Conservation (phyloP, 2,329 filamentous ascomycete species). For the Botrytis porri region DNA sequence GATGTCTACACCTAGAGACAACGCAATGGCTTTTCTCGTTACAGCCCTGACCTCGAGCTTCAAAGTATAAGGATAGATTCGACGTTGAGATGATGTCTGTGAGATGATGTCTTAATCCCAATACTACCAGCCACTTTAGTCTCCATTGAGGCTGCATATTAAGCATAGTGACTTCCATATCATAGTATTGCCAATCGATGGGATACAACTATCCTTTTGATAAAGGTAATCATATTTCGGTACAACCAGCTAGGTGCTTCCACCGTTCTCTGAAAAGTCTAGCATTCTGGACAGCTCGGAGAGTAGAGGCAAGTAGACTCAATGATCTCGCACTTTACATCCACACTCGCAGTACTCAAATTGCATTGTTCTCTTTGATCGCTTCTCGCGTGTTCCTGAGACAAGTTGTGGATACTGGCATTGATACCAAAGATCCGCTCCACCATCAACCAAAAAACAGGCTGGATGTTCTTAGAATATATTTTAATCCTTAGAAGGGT, state of each 20-base stretch:
- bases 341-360: not conserved
- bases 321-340: not conserved
- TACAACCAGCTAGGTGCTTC: not conserved
- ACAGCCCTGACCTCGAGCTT: too few relatives aligned
- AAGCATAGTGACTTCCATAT: too few relatives aligned
- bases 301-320: not conserved
- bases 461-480: not conserved
- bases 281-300: not conserved
- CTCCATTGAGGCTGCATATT: not conserved
- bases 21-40: not conserved
- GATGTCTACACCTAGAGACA: not conserved
- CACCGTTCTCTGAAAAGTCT: not conserved
- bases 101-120: not conserved
- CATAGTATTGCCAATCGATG: not conserved
- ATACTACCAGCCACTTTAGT: not conserved
- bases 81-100: not conserved
- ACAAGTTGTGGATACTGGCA: slow-evolving; percentile 10
- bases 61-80: not conserved
- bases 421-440: not conserved
- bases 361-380: not conserved
- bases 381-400: not conserved
- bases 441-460: not conserved
- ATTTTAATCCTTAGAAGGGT: not conserved
- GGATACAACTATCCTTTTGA: not conserved
- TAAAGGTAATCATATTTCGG: not conserved